Conservation (phyloP, 208 protist genomes). For the Acanthamoeba pearcei region DNA sequence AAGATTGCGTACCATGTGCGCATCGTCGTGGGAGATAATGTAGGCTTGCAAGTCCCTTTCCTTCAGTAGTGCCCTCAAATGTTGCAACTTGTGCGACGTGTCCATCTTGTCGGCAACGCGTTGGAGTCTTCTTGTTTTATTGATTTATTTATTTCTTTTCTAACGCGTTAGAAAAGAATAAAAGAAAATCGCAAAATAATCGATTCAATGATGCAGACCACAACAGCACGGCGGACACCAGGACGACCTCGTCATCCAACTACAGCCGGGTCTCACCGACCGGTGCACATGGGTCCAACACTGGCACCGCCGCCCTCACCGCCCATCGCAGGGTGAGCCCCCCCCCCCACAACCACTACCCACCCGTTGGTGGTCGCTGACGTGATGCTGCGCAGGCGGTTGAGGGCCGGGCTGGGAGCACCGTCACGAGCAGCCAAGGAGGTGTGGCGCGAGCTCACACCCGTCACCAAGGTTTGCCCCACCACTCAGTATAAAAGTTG, state of each 20-base stretch:
- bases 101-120: neutral
- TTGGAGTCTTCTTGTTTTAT: too few species aligned
- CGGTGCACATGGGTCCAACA: too few species aligned
- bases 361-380: too few species aligned
- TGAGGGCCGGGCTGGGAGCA: neutral
- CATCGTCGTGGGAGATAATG: conserved; percentile 94
- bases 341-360: too few species aligned
- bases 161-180: too few species aligned
- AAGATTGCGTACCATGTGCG: conserved; percentile 90
- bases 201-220: neutral
- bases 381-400: neutral
- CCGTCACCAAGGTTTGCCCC: neutral
- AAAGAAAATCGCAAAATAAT: neutral
- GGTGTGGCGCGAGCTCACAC: neutral
- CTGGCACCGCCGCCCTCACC: too few species aligned
- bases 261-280: too few species aligned
- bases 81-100: conserved; percentile 65
- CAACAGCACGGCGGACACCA: too few species aligned
- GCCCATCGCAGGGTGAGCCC: too few species aligned
- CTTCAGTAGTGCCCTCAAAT: conserved; percentile 91
- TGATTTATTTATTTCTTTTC: too few species aligned
- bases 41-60: conserved; percentile 89
- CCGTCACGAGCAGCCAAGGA: neutral
- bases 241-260: too few species aligned
- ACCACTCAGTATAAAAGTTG: neutral